phyloP scores from a whole-genome alignment of 2,329 filamentous ascomycete species.

The Aspergillus amoenus region DNA sequence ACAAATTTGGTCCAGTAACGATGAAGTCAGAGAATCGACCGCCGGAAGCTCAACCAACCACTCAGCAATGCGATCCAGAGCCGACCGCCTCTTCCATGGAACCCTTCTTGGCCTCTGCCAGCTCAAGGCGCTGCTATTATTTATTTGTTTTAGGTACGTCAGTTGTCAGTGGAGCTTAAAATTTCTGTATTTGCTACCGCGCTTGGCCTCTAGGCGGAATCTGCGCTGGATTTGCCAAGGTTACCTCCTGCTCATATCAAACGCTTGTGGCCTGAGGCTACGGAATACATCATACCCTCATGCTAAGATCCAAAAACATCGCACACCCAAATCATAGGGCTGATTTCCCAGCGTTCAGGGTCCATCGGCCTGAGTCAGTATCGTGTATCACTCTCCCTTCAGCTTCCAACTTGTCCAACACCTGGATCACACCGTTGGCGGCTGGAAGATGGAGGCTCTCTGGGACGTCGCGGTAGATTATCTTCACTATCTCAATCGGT shows the following conservation, averaged over 20 bases:
- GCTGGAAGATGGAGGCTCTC: slow-evolving; percentile 74
- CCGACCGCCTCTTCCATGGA: slow-evolving; percentile 4
- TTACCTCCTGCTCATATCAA: background rate
- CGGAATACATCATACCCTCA: background rate
- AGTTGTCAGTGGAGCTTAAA: background rate
- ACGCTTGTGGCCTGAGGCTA: background rate
- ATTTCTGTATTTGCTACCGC: background rate
- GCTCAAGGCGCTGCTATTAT: background rate
- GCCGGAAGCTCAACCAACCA: slow-evolving; percentile 3
- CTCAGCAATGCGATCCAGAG: background rate
- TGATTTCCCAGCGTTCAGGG: slow-evolving; percentile 27
- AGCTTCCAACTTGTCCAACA: slow-evolving; percentile 72
- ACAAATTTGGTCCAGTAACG: slow-evolving; percentile 10
- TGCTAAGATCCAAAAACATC: background rate
- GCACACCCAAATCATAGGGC: slow-evolving; percentile 26
- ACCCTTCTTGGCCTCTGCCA: background rate
- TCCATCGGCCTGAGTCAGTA: slow-evolving; percentile 29
- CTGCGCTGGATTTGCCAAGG: background rate
- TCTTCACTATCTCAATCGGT: slow-evolving; percentile 78
- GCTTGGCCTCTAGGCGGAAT: background rate
- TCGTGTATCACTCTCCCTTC: slow-evolving; percentile 65
- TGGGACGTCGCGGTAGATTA: slow-evolving; percentile 79
- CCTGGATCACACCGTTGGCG: slow-evolving; percentile 71
- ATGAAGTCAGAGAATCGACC: slow-evolving; percentile 12
- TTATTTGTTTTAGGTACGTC: background rate